Conservation (phyloP, 768 basidiomycete species). For the Lactarius pseudohatsudake region DNA sequence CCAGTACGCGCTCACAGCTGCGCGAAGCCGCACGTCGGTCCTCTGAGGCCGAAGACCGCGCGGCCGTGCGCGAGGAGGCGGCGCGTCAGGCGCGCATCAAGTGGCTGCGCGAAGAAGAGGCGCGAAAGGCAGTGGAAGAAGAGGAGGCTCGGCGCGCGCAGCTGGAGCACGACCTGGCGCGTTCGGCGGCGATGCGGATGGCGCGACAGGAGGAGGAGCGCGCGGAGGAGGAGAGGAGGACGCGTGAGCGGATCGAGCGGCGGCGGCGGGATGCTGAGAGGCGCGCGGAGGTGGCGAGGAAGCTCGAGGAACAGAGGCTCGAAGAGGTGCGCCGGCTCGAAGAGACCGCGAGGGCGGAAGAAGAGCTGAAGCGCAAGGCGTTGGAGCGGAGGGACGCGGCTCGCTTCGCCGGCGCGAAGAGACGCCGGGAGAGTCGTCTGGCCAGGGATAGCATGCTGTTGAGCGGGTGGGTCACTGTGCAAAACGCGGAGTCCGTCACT, state of each 20-base stretch:
- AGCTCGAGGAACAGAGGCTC: conserved; percentile 16
- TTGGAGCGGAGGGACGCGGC: conserved; percentile 14
- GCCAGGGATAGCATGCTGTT: conserved; percentile 12
- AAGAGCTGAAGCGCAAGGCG: conserved; percentile 18
- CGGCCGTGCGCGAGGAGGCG: conserved; percentile 10
- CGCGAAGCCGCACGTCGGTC: conserved; percentile 12
- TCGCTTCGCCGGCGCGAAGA: conserved; percentile 17
- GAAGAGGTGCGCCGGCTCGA: conserved; percentile 14
- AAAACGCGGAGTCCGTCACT: conserved; percentile 17
- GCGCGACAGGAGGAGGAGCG: conserved; percentile 22
- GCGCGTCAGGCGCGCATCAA: conserved; percentile 24
- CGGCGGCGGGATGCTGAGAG: conserved; percentile 20
- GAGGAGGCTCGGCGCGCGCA: conserved; percentile 10
- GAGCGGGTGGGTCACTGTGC: conserved; percentile 28
- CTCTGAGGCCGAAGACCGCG: conserved; percentile 9
- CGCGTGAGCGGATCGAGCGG: conserved; percentile 20
- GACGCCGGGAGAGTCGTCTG: conserved; percentile 19
- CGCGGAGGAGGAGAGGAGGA: conserved; percentile 14
- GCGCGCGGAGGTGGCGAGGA: conserved; percentile 11
- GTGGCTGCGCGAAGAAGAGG: conserved; percentile 18
- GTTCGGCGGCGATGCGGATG: conserved; percentile 4
- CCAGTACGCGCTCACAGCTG: conserved; percentile 12
- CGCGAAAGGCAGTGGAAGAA: conserved; percentile 13
- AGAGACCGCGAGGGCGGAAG: conserved; percentile 18
- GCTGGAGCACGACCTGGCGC: conserved; percentile 22